These are phyloP conservation scores for Eucalyptus melliodora DNA, from an alignment of 345 rosid species.

Conservation along the genomic window DNA sequence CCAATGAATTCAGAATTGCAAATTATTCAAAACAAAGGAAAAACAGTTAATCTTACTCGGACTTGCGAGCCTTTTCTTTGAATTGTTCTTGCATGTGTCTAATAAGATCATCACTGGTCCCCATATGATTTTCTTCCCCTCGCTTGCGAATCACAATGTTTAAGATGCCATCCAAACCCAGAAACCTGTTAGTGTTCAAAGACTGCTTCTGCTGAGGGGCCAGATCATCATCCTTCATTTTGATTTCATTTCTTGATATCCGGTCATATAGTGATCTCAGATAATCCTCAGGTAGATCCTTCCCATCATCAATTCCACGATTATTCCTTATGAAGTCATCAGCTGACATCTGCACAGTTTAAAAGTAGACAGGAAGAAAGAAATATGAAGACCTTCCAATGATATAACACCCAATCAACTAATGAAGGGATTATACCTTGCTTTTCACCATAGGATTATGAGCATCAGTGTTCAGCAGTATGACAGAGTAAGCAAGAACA, in stretches of 20 bases:
- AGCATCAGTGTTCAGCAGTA: conserved; percentile 95
- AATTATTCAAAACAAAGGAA: background rate
- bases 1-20: background rate
- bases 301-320: conserved; percentile 98
- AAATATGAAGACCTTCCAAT: conserved; percentile 1
- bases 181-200: conserved; percentile 59
- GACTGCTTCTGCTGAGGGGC: conserved; percentile 78
- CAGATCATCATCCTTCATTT: conserved; percentile 92
- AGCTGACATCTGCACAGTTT: conserved; percentile 83
- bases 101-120: conserved; percentile 93
- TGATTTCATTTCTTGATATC: conserved; percentile 92
- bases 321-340: conserved; percentile 96
- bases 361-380: background rate
- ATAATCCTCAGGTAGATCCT: conserved; percentile 90
- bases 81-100: conserved; percentile 98
- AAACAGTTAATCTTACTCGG: conserved; percentile 58
- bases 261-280: conserved; percentile 84
- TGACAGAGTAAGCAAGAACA: conserved; percentile 97
- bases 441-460: conserved; percentile 96
- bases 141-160: conserved; percentile 96
- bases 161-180: conserved; percentile 86
- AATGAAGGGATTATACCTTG: conserved; percentile 50
- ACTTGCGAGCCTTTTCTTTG: conserved; percentile 95
- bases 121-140: conserved; percentile 67
- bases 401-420: background rate